Base-by-base conservation (phyloP, 768 basidiomycete species). In the Pleurotus tuber-regium region DNA sequence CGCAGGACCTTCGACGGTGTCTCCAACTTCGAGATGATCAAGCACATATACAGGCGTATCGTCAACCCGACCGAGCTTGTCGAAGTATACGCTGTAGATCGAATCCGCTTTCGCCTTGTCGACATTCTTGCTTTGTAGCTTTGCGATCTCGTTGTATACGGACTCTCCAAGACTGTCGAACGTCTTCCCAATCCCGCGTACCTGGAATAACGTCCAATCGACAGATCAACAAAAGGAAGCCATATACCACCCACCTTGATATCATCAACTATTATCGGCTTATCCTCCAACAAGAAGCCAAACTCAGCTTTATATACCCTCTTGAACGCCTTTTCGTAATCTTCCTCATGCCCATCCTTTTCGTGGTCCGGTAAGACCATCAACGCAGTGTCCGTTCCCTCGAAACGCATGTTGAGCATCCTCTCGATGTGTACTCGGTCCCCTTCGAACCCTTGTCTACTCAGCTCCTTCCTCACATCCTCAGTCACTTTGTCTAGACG, bases 351-450 rank as follows among this genome's bases (percentile, higher is more conserved):
- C 0, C 75, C 79, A 18, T 75, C 71, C 7, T 61, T 60, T 16
- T 57, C 59, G 8, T 21, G 3, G 2, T 53, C 61, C 0, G 87
- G 82, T 10, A 92, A 70, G 9, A 93, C 81, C 92, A 98, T 96
- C 57, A 98, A 66, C 12, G 93, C 80, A 0, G 96, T 98, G 68
- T 96, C 93, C 0, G 91, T 94, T 2, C 93, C 93, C 43, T 94
- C 89, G 58, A 94, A 95, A 18, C 92, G 83, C 91, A 93, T 93
- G 61, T 93, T 93, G 38, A 92, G 71, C 84, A 87, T 87, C 18
- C 87, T 78, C 65, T 96, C 95, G 4, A 88, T 68, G 48, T 77
- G 73, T 43, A 96, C 78, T n/a, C 83, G 78, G 9, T 80, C 72
- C 9, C 74, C 83, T 60, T 82, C 79, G 63, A 97, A 96, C 1